Conservation (phyloP, 805 yeast genomes). For the Lipomyces orientalis region DNA sequence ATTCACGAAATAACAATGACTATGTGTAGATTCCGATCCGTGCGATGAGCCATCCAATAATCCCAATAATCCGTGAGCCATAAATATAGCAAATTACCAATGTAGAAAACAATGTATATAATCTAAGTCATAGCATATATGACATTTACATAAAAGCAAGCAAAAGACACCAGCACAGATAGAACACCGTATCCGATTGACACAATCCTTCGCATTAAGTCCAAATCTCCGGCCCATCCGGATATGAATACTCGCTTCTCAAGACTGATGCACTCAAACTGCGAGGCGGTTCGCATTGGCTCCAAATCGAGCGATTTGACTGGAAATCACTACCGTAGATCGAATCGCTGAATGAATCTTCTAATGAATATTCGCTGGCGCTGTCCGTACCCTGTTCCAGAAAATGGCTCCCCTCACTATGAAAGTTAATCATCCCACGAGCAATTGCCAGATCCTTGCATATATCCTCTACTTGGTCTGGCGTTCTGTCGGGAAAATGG, state of each 20-base stretch:
- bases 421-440: constrained; percentile 20
- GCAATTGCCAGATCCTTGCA: constrained; percentile 27
- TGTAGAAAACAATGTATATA: neutral
- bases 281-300: neutral
- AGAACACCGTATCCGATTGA: neutral
- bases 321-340: neutral
- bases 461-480: constrained; percentile 56
- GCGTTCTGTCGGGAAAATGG: constrained; percentile 75
- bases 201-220: neutral
- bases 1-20: neutral
- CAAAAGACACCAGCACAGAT: neutral
- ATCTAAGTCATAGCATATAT: neutral
- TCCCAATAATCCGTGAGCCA: neutral
- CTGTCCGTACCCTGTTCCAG: neutral
- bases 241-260: neutral
- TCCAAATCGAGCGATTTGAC: neutral
- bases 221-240: neutral
- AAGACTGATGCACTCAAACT: neutral
- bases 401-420: neutral
- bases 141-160: neutral
- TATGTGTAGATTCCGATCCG: neutral
- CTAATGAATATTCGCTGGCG: neutral
- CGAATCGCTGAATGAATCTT: neutral
- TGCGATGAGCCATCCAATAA: neutral
- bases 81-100: neutral